Conservation (phyloP, 192 early-diverging fungal genomes). For the Allomyces macrogynus region DNA sequence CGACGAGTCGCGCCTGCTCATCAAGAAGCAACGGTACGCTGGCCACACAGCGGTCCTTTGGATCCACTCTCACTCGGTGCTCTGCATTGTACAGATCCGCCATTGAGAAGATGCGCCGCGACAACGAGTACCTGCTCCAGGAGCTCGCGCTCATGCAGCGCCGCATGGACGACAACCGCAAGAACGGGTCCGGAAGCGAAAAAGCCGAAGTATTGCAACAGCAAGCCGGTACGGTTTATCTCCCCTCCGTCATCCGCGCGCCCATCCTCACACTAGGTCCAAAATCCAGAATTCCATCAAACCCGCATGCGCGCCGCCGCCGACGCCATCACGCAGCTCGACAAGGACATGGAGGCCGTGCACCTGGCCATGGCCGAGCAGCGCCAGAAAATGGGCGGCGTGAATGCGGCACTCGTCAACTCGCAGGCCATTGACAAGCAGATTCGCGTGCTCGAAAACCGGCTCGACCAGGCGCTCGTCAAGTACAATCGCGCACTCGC, state of each 20-base stretch:
- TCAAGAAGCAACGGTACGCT: conserved; percentile 28
- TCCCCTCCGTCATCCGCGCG: not conserved
- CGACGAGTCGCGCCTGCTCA: conserved; percentile 27
- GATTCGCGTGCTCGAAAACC: conserved; percentile 29
- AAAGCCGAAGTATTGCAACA: conserved; percentile 27
- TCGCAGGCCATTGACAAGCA: conserved; percentile 28
- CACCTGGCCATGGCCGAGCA: conserved; percentile 24
- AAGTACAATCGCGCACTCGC: conserved; percentile 39
- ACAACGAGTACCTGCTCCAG: conserved; percentile 25
- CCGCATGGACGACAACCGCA: conserved; percentile 19
- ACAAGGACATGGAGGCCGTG: conserved; percentile 12
- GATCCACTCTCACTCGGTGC: conserved; percentile 1
- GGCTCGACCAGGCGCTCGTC: conserved; percentile 30
- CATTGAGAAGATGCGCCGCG: conserved; percentile 29
- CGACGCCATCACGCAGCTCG: conserved; percentile 14
- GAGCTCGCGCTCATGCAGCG: conserved; percentile 25
- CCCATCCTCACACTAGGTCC: too few species aligned
- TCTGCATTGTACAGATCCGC: conserved; percentile 12
- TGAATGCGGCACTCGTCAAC: conserved; percentile 26
- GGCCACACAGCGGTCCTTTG: too few species aligned
- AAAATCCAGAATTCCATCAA: too few species aligned
- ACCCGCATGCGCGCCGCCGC: not conserved
- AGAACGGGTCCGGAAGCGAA: conserved; percentile 23
- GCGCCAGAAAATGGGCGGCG: conserved; percentile 25
- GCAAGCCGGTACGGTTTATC: conserved; percentile 15